Evolutionary conservation across 2,329 filamentous ascomycete species (phyloP).

Genomic region (Furcasterigmium sp.): DNA sequence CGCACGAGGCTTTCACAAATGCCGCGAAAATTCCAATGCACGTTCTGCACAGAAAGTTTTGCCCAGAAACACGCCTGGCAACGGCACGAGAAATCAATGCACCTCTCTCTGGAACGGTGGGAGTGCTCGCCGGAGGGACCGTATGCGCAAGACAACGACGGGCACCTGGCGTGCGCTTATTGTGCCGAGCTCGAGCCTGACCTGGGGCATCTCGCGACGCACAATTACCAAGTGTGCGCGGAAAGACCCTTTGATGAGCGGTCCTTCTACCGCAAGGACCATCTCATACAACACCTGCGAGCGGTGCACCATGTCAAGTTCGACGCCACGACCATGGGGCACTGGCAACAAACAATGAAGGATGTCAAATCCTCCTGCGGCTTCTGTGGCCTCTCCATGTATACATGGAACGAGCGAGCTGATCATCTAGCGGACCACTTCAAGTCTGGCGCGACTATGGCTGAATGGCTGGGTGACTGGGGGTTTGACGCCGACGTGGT

Average conservation of each 20-base stretch:
- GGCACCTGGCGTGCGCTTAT: constrained; percentile 34
- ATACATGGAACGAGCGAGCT: constrained; percentile 24
- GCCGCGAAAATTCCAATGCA: constrained; percentile 29
- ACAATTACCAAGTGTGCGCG: constrained; percentile 39
- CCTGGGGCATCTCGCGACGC: constrained; percentile 24
- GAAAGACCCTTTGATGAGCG: constrained; percentile 39
- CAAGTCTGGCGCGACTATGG: constrained; percentile 28
- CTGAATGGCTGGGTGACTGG: constrained; percentile 32
- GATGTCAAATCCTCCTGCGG: constrained; percentile 24
- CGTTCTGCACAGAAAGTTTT: constrained; percentile 41
- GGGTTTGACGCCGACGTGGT: constrained; percentile 28
- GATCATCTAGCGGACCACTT: constrained; percentile 33
- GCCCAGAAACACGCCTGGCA: constrained; percentile 39
- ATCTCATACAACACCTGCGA: constrained; percentile 35
- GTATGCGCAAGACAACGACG: constrained; percentile 30
- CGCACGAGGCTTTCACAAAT: not conserved
- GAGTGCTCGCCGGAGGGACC: constrained; percentile 32
- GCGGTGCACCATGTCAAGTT: constrained; percentile 33
- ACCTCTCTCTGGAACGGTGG: constrained; percentile 40
- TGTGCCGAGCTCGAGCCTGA: constrained; percentile 26
- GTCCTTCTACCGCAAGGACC: constrained; percentile 37
- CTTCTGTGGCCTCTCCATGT: constrained; percentile 26
- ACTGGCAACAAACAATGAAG: constrained; percentile 27
- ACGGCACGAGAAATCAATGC: constrained; percentile 44
- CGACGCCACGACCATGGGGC: constrained; percentile 35